Conservation (phyloP, 305 asterid species). For the Solanum aculeatissimum region DNA sequence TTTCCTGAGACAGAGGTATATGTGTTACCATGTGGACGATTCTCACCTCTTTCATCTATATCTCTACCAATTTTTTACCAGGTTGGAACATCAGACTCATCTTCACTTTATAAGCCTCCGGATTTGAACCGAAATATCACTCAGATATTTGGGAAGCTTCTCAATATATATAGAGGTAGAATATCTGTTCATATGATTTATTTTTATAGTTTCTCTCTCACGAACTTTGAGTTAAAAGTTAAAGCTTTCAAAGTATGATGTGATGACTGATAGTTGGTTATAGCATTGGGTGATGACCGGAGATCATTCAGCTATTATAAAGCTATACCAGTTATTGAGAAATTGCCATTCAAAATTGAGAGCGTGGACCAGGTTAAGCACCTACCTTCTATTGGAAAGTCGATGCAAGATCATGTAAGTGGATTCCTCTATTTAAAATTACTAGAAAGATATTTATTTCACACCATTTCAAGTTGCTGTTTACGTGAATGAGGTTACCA, state of each 20-base stretch:
- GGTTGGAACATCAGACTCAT: slow-evolving; percentile 42
- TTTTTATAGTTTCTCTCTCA: neutral
- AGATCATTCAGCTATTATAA: slow-evolving; percentile 91
- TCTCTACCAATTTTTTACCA: slow-evolving; percentile 17
- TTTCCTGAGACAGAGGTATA: neutral
- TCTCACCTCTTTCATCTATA: neutral
- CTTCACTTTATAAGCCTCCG: slow-evolving; percentile 72
- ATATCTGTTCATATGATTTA: neutral
- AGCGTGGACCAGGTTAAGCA: slow-evolving; percentile 72
- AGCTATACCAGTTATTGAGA: slow-evolving; percentile 88
- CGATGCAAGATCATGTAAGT: slow-evolving; percentile 91
- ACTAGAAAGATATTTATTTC: neutral
- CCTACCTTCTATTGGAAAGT: slow-evolving; percentile 85
- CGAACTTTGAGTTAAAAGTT: neutral
- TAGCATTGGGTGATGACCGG: slow-evolving; percentile 91
- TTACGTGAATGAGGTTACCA: neutral
- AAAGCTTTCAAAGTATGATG: slow-evolving; percentile 3
- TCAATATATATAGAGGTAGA: slow-evolving; percentile 85
- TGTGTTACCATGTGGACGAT: neutral
- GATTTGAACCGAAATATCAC: slow-evolving; percentile 62
- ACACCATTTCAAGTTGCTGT: neutral
- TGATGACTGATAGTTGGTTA: slow-evolving; percentile 14
- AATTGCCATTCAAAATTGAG: slow-evolving; percentile 78
- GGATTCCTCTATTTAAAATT: neutral
- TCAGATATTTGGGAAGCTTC: slow-evolving; percentile 72